These are phyloP conservation scores for Verticillium nonalfalfae DNA, from an alignment of 2,329 filamentous ascomycete species.

Conservation along the genomic window DNA sequence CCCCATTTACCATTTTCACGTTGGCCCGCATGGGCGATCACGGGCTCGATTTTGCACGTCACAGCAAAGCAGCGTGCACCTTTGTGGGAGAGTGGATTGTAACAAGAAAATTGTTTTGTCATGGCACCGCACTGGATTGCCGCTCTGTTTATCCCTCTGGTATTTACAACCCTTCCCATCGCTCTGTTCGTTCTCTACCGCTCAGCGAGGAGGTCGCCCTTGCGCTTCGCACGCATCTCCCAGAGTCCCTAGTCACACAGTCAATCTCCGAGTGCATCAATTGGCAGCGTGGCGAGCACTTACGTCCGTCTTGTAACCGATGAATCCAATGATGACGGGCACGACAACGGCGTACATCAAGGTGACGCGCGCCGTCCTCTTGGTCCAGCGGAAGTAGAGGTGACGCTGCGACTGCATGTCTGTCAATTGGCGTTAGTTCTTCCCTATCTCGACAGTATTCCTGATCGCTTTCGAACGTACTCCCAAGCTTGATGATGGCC, in stretches of 20 bases:
- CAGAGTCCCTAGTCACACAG: conserved; percentile 65
- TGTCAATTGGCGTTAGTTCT: conserved; percentile 29
- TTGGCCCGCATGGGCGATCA: background rate
- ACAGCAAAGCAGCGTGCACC: background rate
- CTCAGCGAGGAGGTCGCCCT: conserved; percentile 77
- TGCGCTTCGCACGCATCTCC: conserved; percentile 79
- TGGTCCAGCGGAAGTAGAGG: conserved; percentile 94
- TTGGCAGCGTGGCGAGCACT: conserved; percentile 31
- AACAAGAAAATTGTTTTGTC: background rate
- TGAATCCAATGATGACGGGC: conserved; percentile 62
- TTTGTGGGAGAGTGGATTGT: background rate
- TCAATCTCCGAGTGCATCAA: conserved; percentile 8
- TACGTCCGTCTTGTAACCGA: conserved; percentile 81
- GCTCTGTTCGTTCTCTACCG: conserved; percentile 43
- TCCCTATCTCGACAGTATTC: background rate
- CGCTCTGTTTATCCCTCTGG: conserved; percentile 4
- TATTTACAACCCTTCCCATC: conserved; percentile 33
- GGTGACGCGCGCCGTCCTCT: conserved; percentile 71
- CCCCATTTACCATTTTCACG: background rate
- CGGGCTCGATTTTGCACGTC: background rate
- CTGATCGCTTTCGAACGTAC: conserved; percentile 24
- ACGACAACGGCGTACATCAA: conserved; percentile 71
- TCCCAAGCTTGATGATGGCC: conserved; percentile 36
- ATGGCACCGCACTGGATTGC: background rate
- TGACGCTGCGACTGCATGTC: conserved; percentile 80